These are phyloP conservation scores for Cladosporium sp. DNA, from an alignment of 2,329 filamentous ascomycete species.

Conservation along the genomic window DNA sequence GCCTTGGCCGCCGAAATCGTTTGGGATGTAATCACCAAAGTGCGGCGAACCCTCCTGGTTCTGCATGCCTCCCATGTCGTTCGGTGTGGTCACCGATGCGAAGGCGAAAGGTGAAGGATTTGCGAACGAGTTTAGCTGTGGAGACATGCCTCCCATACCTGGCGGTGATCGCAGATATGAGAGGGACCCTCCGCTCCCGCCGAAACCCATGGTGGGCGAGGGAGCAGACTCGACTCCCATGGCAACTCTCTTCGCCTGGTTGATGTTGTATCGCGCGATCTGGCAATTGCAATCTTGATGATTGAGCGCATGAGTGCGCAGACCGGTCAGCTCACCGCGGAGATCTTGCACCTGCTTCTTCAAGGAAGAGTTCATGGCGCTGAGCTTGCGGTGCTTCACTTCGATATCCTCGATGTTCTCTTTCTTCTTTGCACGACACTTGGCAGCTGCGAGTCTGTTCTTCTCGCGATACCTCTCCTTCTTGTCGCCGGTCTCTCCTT, in stretches of 20 bases:
- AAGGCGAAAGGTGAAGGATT: slow-evolving; percentile 13
- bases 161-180: slow-evolving; percentile 11
- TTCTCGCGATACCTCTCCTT: slow-evolving; percentile 60
- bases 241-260: slow-evolving; percentile 25
- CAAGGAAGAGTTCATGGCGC: slow-evolving; percentile 27
- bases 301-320: slow-evolving; percentile 30
- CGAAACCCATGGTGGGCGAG: slow-evolving; percentile 21
- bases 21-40: slow-evolving; percentile 7
- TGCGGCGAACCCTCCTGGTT: slow-evolving; percentile 8
- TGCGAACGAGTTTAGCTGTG: slow-evolving; percentile 7
- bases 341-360: slow-evolving; percentile 29
- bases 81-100: slow-evolving; percentile 11
- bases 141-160: slow-evolving; percentile 5
- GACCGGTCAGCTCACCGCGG: slow-evolving; percentile 29
- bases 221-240: slow-evolving; percentile 10
- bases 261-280: slow-evolving; percentile 31
- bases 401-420: slow-evolving; percentile 51
- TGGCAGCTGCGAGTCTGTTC: slow-evolving; percentile 68
- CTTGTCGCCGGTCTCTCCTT: slow-evolving; percentile 37
- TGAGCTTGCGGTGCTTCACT: slow-evolving; percentile 37
- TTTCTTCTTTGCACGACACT: slow-evolving; percentile 67
- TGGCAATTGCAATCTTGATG: slow-evolving; percentile 31
- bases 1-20: slow-evolving; percentile 3
- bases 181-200: slow-evolving; percentile 7
- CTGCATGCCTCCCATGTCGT: slow-evolving; percentile 8